phyloP scores from a whole-genome alignment of 768 basidiomycete species.

The Candolleomyces eurysporus region DNA sequence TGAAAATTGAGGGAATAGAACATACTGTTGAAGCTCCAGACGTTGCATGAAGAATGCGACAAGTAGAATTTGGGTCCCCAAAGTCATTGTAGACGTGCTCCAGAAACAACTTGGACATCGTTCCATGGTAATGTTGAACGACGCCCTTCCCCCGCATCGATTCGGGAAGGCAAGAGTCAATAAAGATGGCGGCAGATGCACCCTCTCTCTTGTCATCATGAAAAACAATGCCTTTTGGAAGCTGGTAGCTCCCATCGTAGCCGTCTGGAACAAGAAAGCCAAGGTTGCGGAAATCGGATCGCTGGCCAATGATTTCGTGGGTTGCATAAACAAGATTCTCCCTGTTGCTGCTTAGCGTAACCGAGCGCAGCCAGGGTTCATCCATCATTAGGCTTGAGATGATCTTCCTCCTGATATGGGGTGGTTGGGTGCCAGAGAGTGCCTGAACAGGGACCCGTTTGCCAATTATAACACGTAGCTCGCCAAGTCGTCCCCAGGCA shows the following conservation, averaged over 20 bases:
- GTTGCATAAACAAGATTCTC: constrained; percentile 14
- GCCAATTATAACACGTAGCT: constrained; percentile 11
- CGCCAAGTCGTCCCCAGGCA: constrained; percentile 18
- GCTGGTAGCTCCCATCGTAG: not conserved
- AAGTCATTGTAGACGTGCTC: constrained; percentile 17
- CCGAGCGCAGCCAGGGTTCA: not conserved
- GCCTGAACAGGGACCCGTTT: constrained; percentile 11
- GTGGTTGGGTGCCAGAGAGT: constrained; percentile 21
- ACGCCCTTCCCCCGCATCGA: constrained; percentile 11
- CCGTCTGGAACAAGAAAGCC: constrained; percentile 8
- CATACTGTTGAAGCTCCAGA: constrained; percentile 21
- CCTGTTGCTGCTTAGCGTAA: constrained; percentile 13
- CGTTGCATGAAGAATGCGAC: constrained; percentile 23
- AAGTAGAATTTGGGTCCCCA: constrained; percentile 8
- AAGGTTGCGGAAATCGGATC: constrained; percentile 10
- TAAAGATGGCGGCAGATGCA: not conserved
- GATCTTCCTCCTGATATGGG: constrained; percentile 18
- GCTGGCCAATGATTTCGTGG: constrained; percentile 12
- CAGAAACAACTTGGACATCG: constrained; percentile 26
- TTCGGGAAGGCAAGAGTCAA: constrained; percentile 9
- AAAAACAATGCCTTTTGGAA: constrained; percentile 12
- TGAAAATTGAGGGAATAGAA: not conserved
- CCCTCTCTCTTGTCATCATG: constrained; percentile 9
- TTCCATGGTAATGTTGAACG: constrained; percentile 23
- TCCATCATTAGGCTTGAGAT: constrained; percentile 10